phyloP scores from a whole-genome alignment of 805 yeast genomes.

The Metschnikowia cerradonensis region DNA sequence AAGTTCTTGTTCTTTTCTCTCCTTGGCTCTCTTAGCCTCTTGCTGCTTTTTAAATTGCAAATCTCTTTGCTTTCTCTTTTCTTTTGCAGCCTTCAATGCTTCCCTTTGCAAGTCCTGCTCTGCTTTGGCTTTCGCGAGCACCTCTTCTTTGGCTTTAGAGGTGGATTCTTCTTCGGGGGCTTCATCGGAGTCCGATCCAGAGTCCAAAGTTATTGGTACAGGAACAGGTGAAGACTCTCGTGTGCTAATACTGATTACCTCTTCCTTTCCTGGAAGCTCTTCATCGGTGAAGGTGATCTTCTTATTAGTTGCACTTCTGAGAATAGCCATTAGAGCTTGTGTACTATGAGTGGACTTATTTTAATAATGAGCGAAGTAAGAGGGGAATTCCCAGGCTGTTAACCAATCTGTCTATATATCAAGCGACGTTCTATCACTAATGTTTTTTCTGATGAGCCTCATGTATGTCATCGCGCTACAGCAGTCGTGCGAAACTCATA shows the following conservation, averaged over 20 bases:
- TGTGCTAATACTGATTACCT: constrained; percentile 9
- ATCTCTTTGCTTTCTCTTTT: constrained; percentile 34
- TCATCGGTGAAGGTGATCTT: constrained; percentile 34
- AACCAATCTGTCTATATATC: neutral
- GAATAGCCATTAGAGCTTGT: constrained; percentile 22
- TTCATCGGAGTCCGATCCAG: constrained; percentile 27
- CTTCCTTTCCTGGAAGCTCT: constrained; percentile 15
- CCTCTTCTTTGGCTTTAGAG: constrained; percentile 22
- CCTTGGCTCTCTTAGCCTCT: constrained; percentile 22
- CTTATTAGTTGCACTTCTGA: constrained; percentile 25
- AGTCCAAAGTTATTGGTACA: constrained; percentile 12
- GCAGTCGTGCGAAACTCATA: constrained; percentile 10
- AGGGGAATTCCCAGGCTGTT: neutral
- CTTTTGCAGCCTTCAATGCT: constrained; percentile 26
- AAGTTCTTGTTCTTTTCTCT: constrained; percentile 19
- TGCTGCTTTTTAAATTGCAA: constrained; percentile 34
- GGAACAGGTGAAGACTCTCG: constrained; percentile 15
- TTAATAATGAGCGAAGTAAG: neutral
- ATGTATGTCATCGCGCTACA: constrained; percentile 9
- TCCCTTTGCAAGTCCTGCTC: constrained; percentile 22
- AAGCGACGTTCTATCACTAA: neutral
- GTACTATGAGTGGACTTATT: neutral
- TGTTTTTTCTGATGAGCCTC: constrained; percentile 2
- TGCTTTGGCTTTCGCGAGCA: constrained; percentile 25
- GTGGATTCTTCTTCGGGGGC: constrained; percentile 46